These are phyloP conservation scores for Arxiozyma bovina DNA, from an alignment of 1,139 yeast species.

Conservation along the genomic window DNA sequence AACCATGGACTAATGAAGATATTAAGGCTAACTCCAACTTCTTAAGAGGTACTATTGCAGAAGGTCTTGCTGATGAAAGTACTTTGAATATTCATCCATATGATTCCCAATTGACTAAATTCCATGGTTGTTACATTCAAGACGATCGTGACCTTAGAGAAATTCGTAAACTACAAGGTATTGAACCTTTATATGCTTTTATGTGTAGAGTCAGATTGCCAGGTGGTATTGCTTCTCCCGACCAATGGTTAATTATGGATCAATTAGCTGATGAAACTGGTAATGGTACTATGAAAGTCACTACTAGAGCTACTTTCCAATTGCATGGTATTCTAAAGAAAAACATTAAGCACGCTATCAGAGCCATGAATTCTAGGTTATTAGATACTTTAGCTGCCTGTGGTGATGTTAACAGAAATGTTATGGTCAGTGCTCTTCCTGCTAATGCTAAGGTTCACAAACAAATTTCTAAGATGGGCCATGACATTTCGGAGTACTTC, in stretches of 20 bases:
- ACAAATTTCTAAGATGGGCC: constrained; percentile 59
- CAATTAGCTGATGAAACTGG: constrained; percentile 77
- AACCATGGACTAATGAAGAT: constrained; percentile 92
- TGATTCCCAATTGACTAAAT: constrained; percentile 91
- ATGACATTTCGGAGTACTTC: constrained; percentile 66
- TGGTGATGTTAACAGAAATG: constrained; percentile 97
- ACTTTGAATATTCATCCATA: constrained; percentile 92
- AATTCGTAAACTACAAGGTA: constrained; percentile 80
- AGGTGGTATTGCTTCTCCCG: constrained; percentile 83
- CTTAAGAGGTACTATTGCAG: constrained; percentile 89
- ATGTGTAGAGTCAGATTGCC: constrained; percentile 96
- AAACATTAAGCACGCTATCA: constrained; percentile 79
- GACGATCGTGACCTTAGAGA: constrained; percentile 96
- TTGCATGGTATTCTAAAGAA: constrained; percentile 91
- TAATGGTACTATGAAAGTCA: constrained; percentile 86
- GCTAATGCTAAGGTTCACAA: constrained; percentile 72
- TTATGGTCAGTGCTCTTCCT: constrained; percentile 84
- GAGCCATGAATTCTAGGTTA: constrained; percentile 84
- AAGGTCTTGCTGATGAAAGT: constrained; percentile 68
- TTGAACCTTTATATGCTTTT: constrained; percentile 91
- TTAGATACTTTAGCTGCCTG: constrained; percentile 96
- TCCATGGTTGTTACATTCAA: constrained; percentile 98
- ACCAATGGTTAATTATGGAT: constrained; percentile 82
- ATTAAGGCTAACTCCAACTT: constrained; percentile 81
- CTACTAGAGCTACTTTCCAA: constrained; percentile 97